phyloP scores from a whole-genome alignment of 768 basidiomycete species.

The Leccinum truebloodii region DNA sequence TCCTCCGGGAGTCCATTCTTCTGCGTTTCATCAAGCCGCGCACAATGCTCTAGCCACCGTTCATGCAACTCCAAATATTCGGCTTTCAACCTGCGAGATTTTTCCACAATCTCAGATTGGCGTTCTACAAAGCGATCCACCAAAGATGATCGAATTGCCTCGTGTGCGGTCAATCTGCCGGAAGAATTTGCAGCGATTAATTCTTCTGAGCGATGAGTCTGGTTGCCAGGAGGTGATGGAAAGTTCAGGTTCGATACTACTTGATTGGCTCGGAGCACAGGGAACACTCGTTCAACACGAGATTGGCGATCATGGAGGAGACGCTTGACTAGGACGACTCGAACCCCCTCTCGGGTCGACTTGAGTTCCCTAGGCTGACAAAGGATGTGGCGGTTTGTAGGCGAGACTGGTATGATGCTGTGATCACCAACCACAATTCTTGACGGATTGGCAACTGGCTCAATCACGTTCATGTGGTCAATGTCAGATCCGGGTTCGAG shows the following conservation, averaged over 20 bases:
- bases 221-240: slow-evolving; percentile 32
- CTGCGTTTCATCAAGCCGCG: slow-evolving; percentile 56
- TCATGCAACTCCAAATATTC: slow-evolving; percentile 72
- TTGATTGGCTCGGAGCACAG: slow-evolving; percentile 62
- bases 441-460: slow-evolving; percentile 15
- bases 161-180: slow-evolving; percentile 39
- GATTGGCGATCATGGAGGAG: slow-evolving; percentile 60
- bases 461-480: slow-evolving; percentile 11
- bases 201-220: slow-evolving; percentile 51
- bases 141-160: slow-evolving; percentile 48
- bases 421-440: slow-evolving; percentile 34
- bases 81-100: slow-evolving; percentile 54
- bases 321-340: slow-evolving; percentile 62
- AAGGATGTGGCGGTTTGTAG: slow-evolving; percentile 7
- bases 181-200: slow-evolving; percentile 40
- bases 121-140: slow-evolving; percentile 55
- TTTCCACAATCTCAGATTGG: slow-evolving; percentile 50
- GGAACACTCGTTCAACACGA: slow-evolving; percentile 60
- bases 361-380: slow-evolving; percentile 29
- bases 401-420: slow-evolving; percentile 16
- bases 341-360: slow-evolving; percentile 59
- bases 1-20: slow-evolving; percentile 39
- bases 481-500: slow-evolving; percentile 9
- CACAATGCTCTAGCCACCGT: slow-evolving; percentile 73
- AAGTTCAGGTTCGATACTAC: slow-evolving; percentile 39